Evolutionary conservation across 139 green algal species (phyloP).

Genomic region (Tetradesmus obliquus): DNA sequence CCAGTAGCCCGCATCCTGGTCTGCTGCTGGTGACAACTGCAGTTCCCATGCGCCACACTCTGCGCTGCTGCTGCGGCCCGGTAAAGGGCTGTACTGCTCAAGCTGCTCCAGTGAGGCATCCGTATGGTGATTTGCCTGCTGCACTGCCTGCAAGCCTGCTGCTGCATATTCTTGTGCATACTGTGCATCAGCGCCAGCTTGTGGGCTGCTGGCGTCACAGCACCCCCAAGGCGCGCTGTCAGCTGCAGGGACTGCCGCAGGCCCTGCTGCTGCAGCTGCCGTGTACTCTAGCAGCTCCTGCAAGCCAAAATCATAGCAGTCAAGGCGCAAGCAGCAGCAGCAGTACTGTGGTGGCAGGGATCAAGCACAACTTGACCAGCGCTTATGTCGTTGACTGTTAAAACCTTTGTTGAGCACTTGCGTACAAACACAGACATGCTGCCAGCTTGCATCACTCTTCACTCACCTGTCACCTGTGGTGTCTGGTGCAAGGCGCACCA

Average conservation of each 20-base stretch:
- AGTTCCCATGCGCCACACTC: neutral
- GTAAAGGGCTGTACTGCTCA: no score
- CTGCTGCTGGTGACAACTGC: neutral
- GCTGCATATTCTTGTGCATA: neutral
- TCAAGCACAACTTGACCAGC: no score
- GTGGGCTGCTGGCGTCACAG: neutral
- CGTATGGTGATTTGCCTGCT: neutral
- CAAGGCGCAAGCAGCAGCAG: neutral
- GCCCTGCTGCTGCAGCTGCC: conserved; percentile 19
- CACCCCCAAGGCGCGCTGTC: neutral
- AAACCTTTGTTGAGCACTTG: no score
- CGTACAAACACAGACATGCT: no score
- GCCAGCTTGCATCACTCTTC: no score
- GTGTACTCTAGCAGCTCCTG: conserved; percentile 40
- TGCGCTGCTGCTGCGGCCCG: neutral
- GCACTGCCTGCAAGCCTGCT: neutral
- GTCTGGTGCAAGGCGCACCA: no score
- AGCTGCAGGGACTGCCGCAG: neutral
- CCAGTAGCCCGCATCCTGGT: neutral
- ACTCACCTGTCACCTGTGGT: no score
- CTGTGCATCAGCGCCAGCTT: neutral
- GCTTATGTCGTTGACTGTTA: no score
- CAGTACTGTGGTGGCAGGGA: neutral
- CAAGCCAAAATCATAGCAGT: neutral
- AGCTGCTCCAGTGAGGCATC: no score